Evolutionary conservation across 2,329 filamentous ascomycete genomes (phyloP), one percentile per base, ranked within the genome.

Genomic region (Phaeosphaeria sp.): DNA sequence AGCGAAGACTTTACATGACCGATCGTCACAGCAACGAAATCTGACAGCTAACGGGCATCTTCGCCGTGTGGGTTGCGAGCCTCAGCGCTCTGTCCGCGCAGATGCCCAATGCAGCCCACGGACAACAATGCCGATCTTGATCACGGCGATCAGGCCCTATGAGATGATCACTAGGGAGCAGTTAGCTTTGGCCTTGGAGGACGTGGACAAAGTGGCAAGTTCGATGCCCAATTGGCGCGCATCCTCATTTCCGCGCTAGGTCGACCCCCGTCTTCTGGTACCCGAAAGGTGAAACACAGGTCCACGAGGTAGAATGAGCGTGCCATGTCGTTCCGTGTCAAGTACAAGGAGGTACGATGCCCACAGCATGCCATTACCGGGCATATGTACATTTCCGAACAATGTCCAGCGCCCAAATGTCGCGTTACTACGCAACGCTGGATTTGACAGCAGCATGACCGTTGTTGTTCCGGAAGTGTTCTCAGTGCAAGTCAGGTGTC

Each of bases 221-320:
- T 46, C 41, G 41, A 46, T 52, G 49, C 49, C 49, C 49, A 51
- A 43, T 23, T 51, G 25, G 23, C 25, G 50, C 42, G 41, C 23
- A 46, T 52, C 50, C 15, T 52, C 18, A 52, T 52, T 46, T 52
- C 50, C 41, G 18, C 17, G 23, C 41, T 48, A 33, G 9, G 15
- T 30, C 20, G n/a, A 25, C 46, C 11, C n/a, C 9, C 23, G 25
- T 18, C 22, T 9, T 18, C 13, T 36, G 30, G 30, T 36, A 36
- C 30, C 30, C 13, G 30, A 36, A 15, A 36, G 30, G 30, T 36
- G 30, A 36, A 36, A 36, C 30, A 36, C 7, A 36, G 30, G 30
- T 36, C 30, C 30, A 15, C 30, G 30, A 36, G 30, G 30, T 36
- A 36, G 30, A 36, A 36, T 36, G 30, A 36, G 30, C 30, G 30